Evolutionary conservation across 805 yeast species (phyloP).

Genomic region (Jamesozyma spencerorum): DNA sequence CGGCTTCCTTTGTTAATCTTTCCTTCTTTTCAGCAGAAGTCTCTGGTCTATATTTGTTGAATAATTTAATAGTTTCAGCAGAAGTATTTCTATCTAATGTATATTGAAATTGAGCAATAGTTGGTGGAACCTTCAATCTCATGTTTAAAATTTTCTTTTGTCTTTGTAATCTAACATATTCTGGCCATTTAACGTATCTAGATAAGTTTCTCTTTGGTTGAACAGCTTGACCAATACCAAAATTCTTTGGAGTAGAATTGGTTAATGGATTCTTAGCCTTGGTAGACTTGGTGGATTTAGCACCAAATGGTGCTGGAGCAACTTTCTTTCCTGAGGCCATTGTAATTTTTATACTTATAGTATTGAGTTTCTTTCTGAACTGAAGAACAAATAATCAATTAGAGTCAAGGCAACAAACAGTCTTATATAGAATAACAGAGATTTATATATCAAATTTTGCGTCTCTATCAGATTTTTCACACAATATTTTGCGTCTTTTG

Average conservation of each 20-base stretch:
- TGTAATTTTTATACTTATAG: constrained; percentile 5
- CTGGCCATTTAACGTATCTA: constrained; percentile 99
- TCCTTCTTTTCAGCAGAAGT: constrained; percentile 96
- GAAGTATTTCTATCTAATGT: constrained; percentile 98
- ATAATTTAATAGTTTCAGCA: constrained; percentile 89
- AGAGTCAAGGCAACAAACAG: not conserved
- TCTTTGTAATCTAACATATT: constrained; percentile 95
- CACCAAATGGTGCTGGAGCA: constrained; percentile 97
- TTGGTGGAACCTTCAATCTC: constrained; percentile 98
- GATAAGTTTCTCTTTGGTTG: constrained; percentile 95
- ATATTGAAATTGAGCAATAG: constrained; percentile 92
- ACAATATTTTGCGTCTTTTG: too few species aligned
- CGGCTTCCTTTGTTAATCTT: constrained; percentile 97
- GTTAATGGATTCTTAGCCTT: constrained; percentile 73
- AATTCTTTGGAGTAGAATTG: constrained; percentile 84
- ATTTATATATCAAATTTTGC: too few species aligned
- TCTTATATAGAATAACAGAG: too few species aligned
- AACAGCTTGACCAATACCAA: constrained; percentile 92
- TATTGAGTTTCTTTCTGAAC: not conserved
- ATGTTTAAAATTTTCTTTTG: constrained; percentile 91
- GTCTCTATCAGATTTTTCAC: too few species aligned
- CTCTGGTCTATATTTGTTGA: constrained; percentile 99
- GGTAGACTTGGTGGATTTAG: constrained; percentile 49
- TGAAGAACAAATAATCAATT: not conserved
- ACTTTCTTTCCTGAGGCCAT: constrained; percentile 67